These are phyloP conservation scores for Croton setiger DNA, from an alignment of 441 rosid genomes.

Conservation along the genomic window DNA sequence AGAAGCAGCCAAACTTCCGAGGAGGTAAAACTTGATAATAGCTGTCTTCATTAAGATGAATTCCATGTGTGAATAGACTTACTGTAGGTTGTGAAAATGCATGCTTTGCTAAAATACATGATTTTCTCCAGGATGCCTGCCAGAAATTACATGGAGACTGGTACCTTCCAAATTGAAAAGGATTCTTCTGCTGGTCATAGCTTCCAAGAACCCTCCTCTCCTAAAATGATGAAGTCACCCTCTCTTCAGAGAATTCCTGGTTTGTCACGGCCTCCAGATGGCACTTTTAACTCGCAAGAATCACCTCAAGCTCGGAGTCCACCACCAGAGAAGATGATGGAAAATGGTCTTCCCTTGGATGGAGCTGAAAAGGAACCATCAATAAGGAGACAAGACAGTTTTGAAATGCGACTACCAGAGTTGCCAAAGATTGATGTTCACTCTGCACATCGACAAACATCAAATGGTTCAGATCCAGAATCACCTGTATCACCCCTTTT, in stretches of 20 bases:
- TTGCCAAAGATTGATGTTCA: conserved; percentile 87
- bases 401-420: conserved; percentile 89
- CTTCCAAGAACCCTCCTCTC: conserved; percentile 89
- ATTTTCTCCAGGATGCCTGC: conserved; percentile 76
- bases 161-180: conserved; percentile 75
- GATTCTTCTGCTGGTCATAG: conserved; percentile 84
- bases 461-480: conserved; percentile 88
- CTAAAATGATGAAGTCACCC: conserved; percentile 81
- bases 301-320: conserved; percentile 69
- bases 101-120: conserved; percentile 14
- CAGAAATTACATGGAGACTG: conserved; percentile 57
- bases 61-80: neutral
- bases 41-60: conserved; percentile 5
- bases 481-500: conserved; percentile 97
- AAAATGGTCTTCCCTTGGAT: conserved; percentile 63
- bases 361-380: conserved; percentile 69
- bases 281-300: conserved; percentile 54
- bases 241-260: conserved; percentile 89
- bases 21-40: conserved; percentile 56
- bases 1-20: conserved; percentile 97
- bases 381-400: conserved; percentile 89
- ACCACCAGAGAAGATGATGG: conserved; percentile 67
- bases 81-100: neutral
- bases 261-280: conserved; percentile 54
- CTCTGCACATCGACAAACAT: conserved; percentile 53